phyloP scores from a whole-genome alignment of 1,139 yeast genomes.

The Debaryomyces robertsiae region DNA sequence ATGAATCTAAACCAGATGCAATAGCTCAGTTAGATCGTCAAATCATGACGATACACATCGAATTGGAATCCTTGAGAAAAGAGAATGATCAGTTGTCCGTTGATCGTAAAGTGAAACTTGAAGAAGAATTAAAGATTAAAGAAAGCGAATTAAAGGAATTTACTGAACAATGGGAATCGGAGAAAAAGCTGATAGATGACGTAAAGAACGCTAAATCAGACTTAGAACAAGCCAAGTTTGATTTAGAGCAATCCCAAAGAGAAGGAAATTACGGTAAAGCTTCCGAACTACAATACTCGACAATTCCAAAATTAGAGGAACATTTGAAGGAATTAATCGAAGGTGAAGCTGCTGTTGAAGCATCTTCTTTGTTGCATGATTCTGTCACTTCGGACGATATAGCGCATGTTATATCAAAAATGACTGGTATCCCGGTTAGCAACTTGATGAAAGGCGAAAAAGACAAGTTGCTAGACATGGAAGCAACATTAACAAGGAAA shows the following conservation, averaged over 20 bases:
- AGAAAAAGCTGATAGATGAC: slow-evolving; percentile 70
- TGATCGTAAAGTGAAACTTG: slow-evolving; percentile 69
- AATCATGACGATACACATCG: slow-evolving; percentile 93
- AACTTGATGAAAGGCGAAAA: slow-evolving; percentile 92
- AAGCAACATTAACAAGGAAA: slow-evolving; percentile 66
- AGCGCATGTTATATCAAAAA: slow-evolving; percentile 84
- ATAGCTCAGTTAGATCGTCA: slow-evolving; percentile 86
- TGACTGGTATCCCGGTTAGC: slow-evolving; percentile 96
- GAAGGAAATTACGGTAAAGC: slow-evolving; percentile 86
- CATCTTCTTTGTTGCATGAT: slow-evolving; percentile 67
- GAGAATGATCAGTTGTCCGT: slow-evolving; percentile 85
- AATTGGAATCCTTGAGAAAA: slow-evolving; percentile 86
- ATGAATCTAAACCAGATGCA: slow-evolving; percentile 95
- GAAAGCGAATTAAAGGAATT: slow-evolving; percentile 66
- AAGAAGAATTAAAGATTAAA: slow-evolving; percentile 64
- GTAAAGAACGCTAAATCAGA: slow-evolving; percentile 79
- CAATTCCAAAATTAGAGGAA: slow-evolving; percentile 75
- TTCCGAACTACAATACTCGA: slow-evolving; percentile 83
- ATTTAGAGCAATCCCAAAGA: slow-evolving; percentile 80
- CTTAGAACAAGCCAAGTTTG: slow-evolving; percentile 80
- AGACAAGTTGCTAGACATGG: slow-evolving; percentile 88
- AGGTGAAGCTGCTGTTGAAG: slow-evolving; percentile 31
- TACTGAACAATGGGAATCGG: slow-evolving; percentile 85
- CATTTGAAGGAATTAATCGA: slow-evolving; percentile 53
- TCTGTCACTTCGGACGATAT: slow-evolving; percentile 94